Conservation (phyloP, 495 filamentous ascomycete species). For the Trypethelium eluteriae region DNA sequence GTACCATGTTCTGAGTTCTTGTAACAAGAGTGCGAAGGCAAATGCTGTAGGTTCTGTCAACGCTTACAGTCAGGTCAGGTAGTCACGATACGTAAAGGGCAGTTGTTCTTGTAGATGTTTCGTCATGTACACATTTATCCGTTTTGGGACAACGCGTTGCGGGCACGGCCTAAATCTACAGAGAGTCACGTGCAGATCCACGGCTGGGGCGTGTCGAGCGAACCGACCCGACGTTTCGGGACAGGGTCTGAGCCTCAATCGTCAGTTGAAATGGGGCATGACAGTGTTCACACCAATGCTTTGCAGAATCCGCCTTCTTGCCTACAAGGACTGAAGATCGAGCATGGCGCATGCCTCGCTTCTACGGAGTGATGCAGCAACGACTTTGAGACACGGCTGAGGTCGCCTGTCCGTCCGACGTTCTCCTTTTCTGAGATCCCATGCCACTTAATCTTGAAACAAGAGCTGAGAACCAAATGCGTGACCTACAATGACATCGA, state of each 20-base stretch:
- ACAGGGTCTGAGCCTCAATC: constrained; percentile 1
- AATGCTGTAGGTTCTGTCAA: too few relatives aligned
- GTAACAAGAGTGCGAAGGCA: not conserved
- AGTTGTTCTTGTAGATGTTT: not conserved
- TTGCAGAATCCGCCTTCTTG: not conserved
- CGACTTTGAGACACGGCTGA: not conserved
- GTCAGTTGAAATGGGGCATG: constrained; percentile 2
- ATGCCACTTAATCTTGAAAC: not conserved
- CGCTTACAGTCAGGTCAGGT: too few relatives aligned
- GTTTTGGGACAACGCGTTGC: not conserved
- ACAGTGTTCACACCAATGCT: not conserved
- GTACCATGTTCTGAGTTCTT: constrained; percentile 8
- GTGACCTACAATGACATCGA: constrained; percentile 3
- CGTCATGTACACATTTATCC: not conserved
- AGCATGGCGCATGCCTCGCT: too few relatives aligned
- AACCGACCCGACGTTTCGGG: not conserved
- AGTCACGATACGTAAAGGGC: not conserved
- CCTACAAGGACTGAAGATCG: too few relatives aligned
- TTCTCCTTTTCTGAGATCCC: not conserved
- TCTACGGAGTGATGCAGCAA: not conserved
- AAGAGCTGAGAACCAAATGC: not conserved
- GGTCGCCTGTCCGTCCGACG: not conserved
- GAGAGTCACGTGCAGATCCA: not conserved
- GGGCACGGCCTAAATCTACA: too few relatives aligned
- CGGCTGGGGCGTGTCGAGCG: too few relatives aligned